phyloP scores from a whole-genome alignment of 257 asterid species.

The Penstemon eatonii region DNA sequence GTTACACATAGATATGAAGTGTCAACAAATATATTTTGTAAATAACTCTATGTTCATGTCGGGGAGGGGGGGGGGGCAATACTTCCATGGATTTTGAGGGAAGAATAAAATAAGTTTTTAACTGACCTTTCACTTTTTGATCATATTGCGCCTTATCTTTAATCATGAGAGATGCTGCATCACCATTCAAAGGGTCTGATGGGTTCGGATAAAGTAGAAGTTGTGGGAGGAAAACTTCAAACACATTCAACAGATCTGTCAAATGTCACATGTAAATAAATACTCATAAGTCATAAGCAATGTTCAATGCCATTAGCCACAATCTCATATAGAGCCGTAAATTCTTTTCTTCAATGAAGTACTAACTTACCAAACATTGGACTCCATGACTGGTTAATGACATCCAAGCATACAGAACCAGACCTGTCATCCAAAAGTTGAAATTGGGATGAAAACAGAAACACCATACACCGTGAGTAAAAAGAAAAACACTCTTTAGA shows the following conservation, averaged over 20 bases:
- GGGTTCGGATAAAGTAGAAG: constrained; percentile 82
- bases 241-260: constrained; percentile 77
- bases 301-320: background rate
- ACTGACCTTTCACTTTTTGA: constrained; percentile 76
- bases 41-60: too few species aligned
- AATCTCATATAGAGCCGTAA: background rate
- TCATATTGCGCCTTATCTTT: constrained; percentile 69
- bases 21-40: too few species aligned
- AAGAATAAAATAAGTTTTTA: background rate
- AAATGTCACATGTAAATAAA: background rate
- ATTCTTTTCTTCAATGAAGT: background rate
- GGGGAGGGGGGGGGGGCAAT: too few species aligned
- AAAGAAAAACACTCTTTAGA: too few species aligned
- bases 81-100: background rate
- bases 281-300: background rate
- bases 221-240: constrained; percentile 85
- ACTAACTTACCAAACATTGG: constrained; percentile 60
- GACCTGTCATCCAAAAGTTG: constrained; percentile 38
- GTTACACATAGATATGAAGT: background rate
- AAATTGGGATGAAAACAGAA: background rate
- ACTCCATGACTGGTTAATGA: constrained; percentile 67
- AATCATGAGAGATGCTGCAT: constrained; percentile 79
- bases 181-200: constrained; percentile 77
- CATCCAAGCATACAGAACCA: constrained; percentile 62
- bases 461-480: too few species aligned